These are phyloP conservation scores for Hordeum marinum DNA, from an alignment of 176 grass and related monocot species.

Conservation along the genomic window DNA sequence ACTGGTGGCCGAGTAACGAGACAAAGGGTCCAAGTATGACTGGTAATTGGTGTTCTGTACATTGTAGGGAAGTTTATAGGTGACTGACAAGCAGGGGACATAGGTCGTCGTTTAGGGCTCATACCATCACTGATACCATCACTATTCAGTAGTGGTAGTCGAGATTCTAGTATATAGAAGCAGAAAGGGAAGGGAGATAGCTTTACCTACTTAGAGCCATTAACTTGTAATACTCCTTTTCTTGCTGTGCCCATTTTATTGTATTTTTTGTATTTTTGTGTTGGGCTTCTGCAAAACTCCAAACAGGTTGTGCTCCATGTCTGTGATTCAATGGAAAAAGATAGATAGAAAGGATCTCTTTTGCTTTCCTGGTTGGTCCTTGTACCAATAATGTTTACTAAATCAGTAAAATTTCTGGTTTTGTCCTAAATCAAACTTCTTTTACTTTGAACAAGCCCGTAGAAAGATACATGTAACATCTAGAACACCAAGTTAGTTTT, in stretches of 20 bases:
- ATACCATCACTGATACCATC: slow-evolving; percentile 8
- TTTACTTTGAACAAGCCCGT: background rate
- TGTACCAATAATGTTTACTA: background rate
- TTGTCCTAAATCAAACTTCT: background rate
- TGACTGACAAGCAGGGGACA: slow-evolving; percentile 29
- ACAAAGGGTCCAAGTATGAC: slow-evolving; percentile 62
- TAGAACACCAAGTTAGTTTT: background rate
- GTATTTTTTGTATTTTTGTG: slow-evolving; percentile 26
- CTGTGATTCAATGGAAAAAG: slow-evolving; percentile 42
- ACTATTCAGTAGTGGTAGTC: background rate
- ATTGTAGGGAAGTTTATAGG: slow-evolving; percentile 37
- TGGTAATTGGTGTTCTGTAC: slow-evolving; percentile 42
- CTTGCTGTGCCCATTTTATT: slow-evolving; percentile 35
- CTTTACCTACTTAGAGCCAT: slow-evolving; percentile 47
- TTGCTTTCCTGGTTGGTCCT: background rate
- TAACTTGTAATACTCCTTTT: slow-evolving; percentile 49
- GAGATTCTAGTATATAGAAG: slow-evolving; percentile 46
- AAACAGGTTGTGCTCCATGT: slow-evolving; percentile 52
- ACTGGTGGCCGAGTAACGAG: slow-evolving; percentile 67
- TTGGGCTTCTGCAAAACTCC: slow-evolving; percentile 30
- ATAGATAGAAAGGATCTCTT: slow-evolving; percentile 30
- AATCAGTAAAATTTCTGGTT: background rate
- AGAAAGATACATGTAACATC: background rate
- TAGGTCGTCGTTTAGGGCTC: slow-evolving; percentile 18
- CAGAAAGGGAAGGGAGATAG: slow-evolving; percentile 55